These are phyloP conservation scores for Astrephomene gubernaculifera DNA, from an alignment of 139 green algal species.

Conservation along the genomic window DNA sequence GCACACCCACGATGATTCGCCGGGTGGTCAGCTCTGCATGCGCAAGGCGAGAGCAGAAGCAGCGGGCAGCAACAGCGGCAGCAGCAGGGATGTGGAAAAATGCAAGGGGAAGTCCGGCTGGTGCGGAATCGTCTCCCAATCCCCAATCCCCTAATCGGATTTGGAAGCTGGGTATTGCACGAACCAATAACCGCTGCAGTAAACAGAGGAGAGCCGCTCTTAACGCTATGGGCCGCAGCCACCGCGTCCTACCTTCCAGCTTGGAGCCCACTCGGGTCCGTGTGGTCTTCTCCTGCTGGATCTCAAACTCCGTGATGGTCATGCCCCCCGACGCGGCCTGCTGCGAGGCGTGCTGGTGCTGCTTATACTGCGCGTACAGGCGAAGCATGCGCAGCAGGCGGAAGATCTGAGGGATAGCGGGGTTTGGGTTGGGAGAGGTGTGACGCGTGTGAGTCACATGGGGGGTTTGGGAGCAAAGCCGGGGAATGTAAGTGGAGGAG, in stretches of 20 bases:
- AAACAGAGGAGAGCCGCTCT: too few relatives aligned
- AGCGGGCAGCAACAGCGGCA: too few relatives aligned
- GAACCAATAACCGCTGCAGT: too few relatives aligned
- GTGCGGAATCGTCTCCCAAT: too few relatives aligned
- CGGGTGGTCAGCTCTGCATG: constrained; percentile 87
- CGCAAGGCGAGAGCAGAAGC: background rate
- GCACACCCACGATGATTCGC: constrained; percentile 86
- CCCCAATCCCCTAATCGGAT: too few relatives aligned
- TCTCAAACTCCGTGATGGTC: constrained; percentile 53
- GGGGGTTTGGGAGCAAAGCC: background rate
- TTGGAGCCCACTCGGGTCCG: constrained; percentile 87
- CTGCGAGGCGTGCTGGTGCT: constrained; percentile 50
- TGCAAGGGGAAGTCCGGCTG: too few relatives aligned
- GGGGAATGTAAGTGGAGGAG: background rate
- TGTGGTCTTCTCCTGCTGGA: constrained; percentile 47
- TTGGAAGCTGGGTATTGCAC: too few relatives aligned
- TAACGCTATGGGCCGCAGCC: too few relatives aligned
- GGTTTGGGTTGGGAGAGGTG: background rate
- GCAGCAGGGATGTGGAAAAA: too few relatives aligned
- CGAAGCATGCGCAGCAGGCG: constrained; percentile 86
- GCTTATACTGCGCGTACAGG: constrained; percentile 78
- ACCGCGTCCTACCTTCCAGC: constrained; percentile 77
- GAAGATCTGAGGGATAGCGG: constrained; percentile 62
- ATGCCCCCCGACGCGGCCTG: constrained; percentile 24
- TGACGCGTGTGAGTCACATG: too few relatives aligned